A percentile compares a stretch with the other conserved stretches of the same genome.
Conservation (phyloP, 2,329 filamentous ascomycete species). For the Fusarium continuum region DNA sequence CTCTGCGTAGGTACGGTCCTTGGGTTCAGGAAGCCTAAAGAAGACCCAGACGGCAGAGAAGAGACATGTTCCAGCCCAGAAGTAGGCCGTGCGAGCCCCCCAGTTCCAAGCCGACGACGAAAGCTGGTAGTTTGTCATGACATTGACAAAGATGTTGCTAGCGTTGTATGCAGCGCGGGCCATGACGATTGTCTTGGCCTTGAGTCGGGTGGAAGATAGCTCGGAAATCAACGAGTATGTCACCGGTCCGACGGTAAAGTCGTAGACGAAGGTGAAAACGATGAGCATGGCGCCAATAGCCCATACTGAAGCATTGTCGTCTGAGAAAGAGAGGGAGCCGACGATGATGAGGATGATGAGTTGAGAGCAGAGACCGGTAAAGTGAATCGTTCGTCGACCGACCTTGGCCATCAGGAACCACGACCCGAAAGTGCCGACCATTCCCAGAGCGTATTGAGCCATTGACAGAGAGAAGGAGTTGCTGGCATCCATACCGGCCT, state of each 20-base stretch:
- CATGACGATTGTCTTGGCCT: conserved; percentile 64
- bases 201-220: conserved; percentile 62
- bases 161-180: conserved; percentile 56
- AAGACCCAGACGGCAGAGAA: conserved; percentile 60
- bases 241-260: conserved; percentile 63
- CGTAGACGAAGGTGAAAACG: conserved; percentile 63
- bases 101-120: conserved; percentile 58
- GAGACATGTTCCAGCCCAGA: conserved; percentile 60
- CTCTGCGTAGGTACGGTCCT: conserved; percentile 57
- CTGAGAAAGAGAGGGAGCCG: conserved; percentile 51
- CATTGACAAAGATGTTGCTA: conserved; percentile 60
- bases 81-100: conserved; percentile 58
- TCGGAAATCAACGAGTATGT: conserved; percentile 63
- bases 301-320: conserved; percentile 50
- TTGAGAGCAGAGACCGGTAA: conserved; percentile 55
- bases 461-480: conserved; percentile 59
- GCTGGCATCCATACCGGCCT: conserved; percentile 55
- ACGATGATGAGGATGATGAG: conserved; percentile 53
- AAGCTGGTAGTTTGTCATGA: conserved; percentile 60
- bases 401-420: conserved; percentile 60
- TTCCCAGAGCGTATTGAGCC: conserved; percentile 60
- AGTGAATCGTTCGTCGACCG: conserved; percentile 61
- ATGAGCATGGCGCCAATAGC: conserved; percentile 59
- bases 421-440: conserved; percentile 60
- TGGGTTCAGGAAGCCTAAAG: conserved; percentile 63